phyloP scores from a whole-genome alignment of 176 grass and related monocot species.

The Puccinellia tenuiflora region DNA sequence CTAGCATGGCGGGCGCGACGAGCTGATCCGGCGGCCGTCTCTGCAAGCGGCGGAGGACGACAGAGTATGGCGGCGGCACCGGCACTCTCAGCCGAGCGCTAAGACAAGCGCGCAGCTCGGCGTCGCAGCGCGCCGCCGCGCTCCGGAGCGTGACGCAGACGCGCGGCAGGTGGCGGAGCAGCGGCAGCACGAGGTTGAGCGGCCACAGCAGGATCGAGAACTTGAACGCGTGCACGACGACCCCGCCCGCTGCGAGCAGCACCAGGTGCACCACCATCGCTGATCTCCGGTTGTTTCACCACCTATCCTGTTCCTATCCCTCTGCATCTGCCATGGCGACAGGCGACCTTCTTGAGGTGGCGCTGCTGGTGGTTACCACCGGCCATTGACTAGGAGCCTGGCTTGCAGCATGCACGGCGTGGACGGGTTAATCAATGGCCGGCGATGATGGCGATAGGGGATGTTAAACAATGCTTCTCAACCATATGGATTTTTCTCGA shows the following conservation, averaged over 20 bases:
- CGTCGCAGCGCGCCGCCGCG: not conserved
- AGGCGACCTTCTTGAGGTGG: not conserved
- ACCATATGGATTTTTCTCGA: not conserved
- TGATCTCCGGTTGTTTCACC: no score
- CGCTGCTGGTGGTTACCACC: not conserved
- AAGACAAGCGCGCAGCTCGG: conserved; percentile 20
- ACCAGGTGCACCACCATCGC: conserved; percentile 28
- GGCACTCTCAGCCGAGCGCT: not conserved
- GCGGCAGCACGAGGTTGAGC: conserved; percentile 51
- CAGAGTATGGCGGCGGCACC: not conserved
- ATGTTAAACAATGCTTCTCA: not conserved
- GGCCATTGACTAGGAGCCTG: not conserved
- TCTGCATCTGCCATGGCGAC: not conserved
- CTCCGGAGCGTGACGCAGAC: conserved; percentile 18
- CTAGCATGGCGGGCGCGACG: not conserved
- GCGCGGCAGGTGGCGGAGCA: conserved; percentile 34
- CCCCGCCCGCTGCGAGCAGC: conserved; percentile 19
- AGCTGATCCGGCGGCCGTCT: not conserved
- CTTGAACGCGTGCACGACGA: conserved; percentile 38
- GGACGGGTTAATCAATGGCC: not conserved
- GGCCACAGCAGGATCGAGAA: conserved; percentile 46
- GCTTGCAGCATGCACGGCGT: not conserved
- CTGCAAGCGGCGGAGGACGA: not conserved
- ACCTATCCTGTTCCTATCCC: not conserved
- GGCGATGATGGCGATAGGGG: not conserved